Evolutionary conservation across 352 stramenopile species (phyloP).

Genomic region (Discostella stelligera): DNA sequence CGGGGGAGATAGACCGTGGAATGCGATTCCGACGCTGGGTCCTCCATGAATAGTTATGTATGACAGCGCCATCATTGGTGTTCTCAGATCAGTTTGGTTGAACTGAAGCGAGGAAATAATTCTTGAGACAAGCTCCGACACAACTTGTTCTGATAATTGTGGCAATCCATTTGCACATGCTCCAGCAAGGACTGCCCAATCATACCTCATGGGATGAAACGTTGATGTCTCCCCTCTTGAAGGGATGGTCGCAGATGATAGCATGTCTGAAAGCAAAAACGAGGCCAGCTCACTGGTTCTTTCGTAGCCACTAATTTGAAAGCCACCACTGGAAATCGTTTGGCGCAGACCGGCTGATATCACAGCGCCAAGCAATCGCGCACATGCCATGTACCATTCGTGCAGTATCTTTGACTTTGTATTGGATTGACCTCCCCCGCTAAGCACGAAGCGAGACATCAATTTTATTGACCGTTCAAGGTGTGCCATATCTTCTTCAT

Average conservation of each 20-base stretch:
- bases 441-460: constrained; percentile 19
- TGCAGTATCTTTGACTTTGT: background rate
- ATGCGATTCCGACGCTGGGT: constrained; percentile 29
- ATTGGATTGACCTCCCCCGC: background rate
- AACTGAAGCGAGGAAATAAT: constrained; percentile 21
- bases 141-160: constrained; percentile 32
- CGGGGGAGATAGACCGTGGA: constrained; percentile 34
- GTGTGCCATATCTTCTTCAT: constrained; percentile 16
- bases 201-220: constrained; percentile 23
- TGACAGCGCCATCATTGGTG: constrained; percentile 29
- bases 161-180: constrained; percentile 41
- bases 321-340: constrained; percentile 2
- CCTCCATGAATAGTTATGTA: constrained; percentile 35
- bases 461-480: constrained; percentile 11
- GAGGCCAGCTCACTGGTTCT: constrained; percentile 23
- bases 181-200: constrained; percentile 39
- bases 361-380: constrained; percentile 30
- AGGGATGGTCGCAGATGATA: constrained; percentile 23
- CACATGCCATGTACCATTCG: constrained; percentile 42
- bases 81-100: constrained; percentile 1
- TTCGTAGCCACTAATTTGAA: background rate
- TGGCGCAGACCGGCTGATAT: constrained; percentile 19
- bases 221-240: background rate
- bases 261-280: constrained; percentile 24
- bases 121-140: constrained; percentile 20